Evolutionary conservation across 805 yeast species (phyloP), one percentile per base, ranked within the genome.

Genomic region (Komagataella phaffii): DNA sequence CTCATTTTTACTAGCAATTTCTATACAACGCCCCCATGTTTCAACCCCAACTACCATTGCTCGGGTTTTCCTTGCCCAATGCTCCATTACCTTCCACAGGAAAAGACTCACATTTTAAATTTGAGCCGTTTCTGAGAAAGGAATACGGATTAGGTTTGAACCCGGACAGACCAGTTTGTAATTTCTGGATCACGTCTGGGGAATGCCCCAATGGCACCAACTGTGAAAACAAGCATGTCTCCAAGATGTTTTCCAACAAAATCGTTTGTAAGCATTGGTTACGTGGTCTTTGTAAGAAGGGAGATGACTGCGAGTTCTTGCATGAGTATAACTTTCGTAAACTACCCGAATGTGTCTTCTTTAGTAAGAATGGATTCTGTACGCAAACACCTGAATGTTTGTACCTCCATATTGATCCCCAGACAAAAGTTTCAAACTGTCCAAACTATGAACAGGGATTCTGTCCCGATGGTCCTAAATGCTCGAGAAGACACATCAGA

Each of bases 231-330:
- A 86, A 89, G 61, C 98, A 91, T 67, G 40, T 77, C 80, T 50
- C 81, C 78, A 50, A 76, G 75, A 61, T 64, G 48, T 80, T 79
- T 61, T 72, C 76, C 51, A 83, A 83, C 64, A 83, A 85, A 64
- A 88, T 93, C 51, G 99, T 93, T 3, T 93, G 99, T 65, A 91
- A 93, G 73, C 97, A 93, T 71, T 93, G 99, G 99, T 77, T 93
- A 43, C 78, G 97, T 57, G 99, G 99, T 0, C 76, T 93, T 43
- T 93, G 99, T 68, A 93, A 93, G 69, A 91, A 91, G 72, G 95
- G 95, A 50, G 96, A 89, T 58, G 88, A 87, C 57, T 93, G 99
- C 67, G 99, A 93, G 70, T 93, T 88, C 61, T 69, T 93, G 47
- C 99, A 93, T 67, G 99, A 93, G 64, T 90, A 90, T 62, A 91